Conservation (phyloP, 2,329 filamentous ascomycete genomes). For the Hymenoscyphus linearis region DNA sequence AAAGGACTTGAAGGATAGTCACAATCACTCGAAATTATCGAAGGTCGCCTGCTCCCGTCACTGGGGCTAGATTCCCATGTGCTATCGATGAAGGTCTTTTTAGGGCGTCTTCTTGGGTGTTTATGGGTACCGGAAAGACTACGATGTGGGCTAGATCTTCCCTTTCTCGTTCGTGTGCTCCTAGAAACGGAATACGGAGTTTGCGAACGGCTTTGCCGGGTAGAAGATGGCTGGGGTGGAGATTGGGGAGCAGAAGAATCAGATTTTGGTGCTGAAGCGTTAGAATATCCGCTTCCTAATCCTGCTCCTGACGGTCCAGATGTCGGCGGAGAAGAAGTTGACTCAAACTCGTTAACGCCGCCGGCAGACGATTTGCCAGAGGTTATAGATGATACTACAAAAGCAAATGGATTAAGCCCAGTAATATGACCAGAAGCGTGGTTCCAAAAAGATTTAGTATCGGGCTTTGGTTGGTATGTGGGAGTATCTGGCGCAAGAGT, state of each 20-base stretch:
- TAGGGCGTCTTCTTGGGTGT: background rate
- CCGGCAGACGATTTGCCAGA: background rate
- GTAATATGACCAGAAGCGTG: background rate
- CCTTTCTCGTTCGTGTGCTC: background rate
- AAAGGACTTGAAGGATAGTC: background rate
- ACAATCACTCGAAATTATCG: background rate
- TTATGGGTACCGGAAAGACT: background rate
- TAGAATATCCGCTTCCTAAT: background rate
- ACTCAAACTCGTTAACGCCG: background rate
- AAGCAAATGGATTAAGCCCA: background rate
- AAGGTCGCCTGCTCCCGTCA: background rate
- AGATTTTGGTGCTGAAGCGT: background rate
- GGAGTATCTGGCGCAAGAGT: conserved; percentile 4
- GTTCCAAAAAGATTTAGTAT: background rate
- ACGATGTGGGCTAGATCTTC: background rate
- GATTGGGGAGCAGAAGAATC: background rate
- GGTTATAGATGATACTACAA: background rate
- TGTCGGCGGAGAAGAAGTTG: background rate
- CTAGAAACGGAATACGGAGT: background rate
- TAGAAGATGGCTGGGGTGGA: background rate
- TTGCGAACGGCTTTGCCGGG: background rate
- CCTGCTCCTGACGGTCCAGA: background rate
- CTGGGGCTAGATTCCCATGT: background rate
- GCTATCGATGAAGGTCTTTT: background rate
- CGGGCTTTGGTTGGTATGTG: background rate